A percentile compares a stretch with the other conserved stretches of the same genome.
Conservation (phyloP, 2,329 filamentous ascomycete species). For the Madurella mycetomatis region DNA sequence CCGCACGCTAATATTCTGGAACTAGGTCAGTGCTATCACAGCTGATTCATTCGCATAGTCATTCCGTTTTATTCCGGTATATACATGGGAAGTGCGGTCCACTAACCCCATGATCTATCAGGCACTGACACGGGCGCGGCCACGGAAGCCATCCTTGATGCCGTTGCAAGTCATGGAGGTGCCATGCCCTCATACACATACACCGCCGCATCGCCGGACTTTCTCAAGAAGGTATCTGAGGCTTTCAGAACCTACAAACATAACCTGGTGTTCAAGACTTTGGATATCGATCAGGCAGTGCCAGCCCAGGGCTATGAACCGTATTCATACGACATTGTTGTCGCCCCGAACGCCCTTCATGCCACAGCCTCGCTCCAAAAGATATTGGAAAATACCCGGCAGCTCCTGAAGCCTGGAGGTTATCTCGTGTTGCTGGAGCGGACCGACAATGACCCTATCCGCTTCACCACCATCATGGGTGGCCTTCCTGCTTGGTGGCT, state of each 20-base stretch:
- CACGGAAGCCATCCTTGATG: slow-evolving; percentile 34
- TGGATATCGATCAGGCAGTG: slow-evolving; percentile 32
- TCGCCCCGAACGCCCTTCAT: slow-evolving; percentile 37
- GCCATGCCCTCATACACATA: slow-evolving; percentile 14
- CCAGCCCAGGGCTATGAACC: background rate
- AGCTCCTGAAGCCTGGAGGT: slow-evolving; percentile 37
- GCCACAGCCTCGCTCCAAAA: slow-evolving; percentile 29
- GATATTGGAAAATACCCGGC: slow-evolving; percentile 30
- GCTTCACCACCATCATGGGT: slow-evolving; percentile 18
- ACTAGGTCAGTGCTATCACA: slow-evolving; percentile 22
- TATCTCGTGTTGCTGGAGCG: slow-evolving; percentile 29
- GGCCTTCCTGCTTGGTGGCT: slow-evolving; percentile 35
- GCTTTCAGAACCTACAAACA: slow-evolving; percentile 27
- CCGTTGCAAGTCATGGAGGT: slow-evolving; percentile 28
- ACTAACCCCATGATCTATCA: no score
- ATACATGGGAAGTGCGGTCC: no score
- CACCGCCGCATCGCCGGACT: slow-evolving; percentile 19
- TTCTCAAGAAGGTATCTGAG: background rate
- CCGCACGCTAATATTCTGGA: background rate
- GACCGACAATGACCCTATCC: slow-evolving; percentile 3
- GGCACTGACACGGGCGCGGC: slow-evolving; percentile 25
- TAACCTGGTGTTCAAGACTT: slow-evolving; percentile 23
- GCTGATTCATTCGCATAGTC: no score
- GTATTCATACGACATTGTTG: slow-evolving; percentile 32
- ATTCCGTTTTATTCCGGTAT: no score